Percentiles rank a stretch among this genome's conserved stretches.
phyloP scores from a whole-genome alignment of 2,329 filamentous ascomycete species.

The Ustilaginoidea virens region DNA sequence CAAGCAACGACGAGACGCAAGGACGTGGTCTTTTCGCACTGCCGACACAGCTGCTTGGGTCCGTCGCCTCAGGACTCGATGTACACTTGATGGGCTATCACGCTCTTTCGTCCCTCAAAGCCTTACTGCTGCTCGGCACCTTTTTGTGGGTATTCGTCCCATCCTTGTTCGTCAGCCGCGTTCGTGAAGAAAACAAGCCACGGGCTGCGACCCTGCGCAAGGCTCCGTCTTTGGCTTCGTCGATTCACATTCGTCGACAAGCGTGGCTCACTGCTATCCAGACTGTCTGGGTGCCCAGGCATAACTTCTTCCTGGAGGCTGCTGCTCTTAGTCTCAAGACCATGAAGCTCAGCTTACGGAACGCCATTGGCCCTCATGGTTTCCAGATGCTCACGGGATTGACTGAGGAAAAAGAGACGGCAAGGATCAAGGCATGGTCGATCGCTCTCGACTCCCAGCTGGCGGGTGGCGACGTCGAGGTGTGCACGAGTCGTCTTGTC shows the following conservation, averaged over 20 bases:
- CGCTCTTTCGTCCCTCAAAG: conserved; percentile 34
- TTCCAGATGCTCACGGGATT: conserved; percentile 70
- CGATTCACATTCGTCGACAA: conserved; percentile 71
- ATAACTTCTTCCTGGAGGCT: conserved; percentile 75
- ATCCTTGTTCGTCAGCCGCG: conserved; percentile 27
- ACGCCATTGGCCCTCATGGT: conserved; percentile 57
- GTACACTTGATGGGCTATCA: conserved; percentile 40
- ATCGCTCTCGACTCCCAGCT: conserved; percentile 89
- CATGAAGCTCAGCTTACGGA: conserved; percentile 65
- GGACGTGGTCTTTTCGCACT: conserved; percentile 53
- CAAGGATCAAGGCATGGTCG: conserved; percentile 79
- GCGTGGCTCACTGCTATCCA: conserved; percentile 91
- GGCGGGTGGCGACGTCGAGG: conserved; percentile 75
- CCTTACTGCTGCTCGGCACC: conserved; percentile 35
- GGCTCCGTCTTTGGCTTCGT: conserved; percentile 61
- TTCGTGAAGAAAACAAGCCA: conserved; percentile 35
- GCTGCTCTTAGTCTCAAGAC: conserved; percentile 68
- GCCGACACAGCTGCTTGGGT: conserved; percentile 41
- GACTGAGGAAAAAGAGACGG: conserved; percentile 71
- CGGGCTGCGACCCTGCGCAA: conserved; percentile 29
- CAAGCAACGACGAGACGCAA: conserved; percentile 45
- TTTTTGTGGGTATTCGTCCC: conserved; percentile 40
- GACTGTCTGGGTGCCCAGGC: conserved; percentile 78
- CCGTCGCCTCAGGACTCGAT: conserved; percentile 30
- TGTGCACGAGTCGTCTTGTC: conserved; percentile 74